Percentiles rank a stretch among this genome's conserved stretches.
phyloP scores from a whole-genome alignment of 176 grass and related monocot genomes.

The Aegilops longissima region DNA sequence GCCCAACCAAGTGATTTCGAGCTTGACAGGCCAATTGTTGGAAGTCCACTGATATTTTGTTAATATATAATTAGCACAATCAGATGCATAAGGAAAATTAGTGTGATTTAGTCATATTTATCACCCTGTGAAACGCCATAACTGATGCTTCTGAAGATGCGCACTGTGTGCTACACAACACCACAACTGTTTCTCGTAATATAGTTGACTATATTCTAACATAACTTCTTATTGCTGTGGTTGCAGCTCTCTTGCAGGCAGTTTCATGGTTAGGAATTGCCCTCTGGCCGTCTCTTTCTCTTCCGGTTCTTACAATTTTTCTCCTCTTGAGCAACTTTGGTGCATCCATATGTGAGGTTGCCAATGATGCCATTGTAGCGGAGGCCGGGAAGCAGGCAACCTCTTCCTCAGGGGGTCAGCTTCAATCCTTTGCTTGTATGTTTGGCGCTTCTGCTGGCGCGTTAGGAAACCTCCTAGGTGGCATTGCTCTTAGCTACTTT shows the following conservation, averaged over 20 bases:
- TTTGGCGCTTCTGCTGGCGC: constrained; percentile 74
- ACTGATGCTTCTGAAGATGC: neutral
- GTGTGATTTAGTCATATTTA: neutral
- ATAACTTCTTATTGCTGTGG: constrained; percentile 29
- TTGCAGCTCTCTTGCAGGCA: constrained; percentile 91
- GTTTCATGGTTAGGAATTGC: constrained; percentile 89
- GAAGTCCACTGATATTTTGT: neutral
- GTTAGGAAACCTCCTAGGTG: constrained; percentile 85
- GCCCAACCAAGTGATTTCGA: neutral
- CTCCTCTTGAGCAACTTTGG: constrained; percentile 98
- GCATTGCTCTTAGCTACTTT: constrained; percentile 71
- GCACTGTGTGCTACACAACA: neutral
- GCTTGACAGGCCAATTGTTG: neutral
- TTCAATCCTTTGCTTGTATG: constrained; percentile 97
- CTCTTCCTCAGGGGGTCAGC: constrained; percentile 55
- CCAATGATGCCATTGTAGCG: constrained; percentile 93
- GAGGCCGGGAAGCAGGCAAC: constrained; percentile 66
- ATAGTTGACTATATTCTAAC: constrained; percentile 3
- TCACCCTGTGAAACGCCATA: neutral
- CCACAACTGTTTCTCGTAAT: neutral
- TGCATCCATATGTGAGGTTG: constrained; percentile 93
- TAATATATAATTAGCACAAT: neutral
- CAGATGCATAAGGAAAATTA: neutral
- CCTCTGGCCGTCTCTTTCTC: constrained; percentile 62
- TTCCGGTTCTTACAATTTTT: constrained; percentile 64